These are phyloP conservation scores for Eustoma russellianum DNA, from an alignment of 257 asterid genomes.

Conservation along the genomic window DNA sequence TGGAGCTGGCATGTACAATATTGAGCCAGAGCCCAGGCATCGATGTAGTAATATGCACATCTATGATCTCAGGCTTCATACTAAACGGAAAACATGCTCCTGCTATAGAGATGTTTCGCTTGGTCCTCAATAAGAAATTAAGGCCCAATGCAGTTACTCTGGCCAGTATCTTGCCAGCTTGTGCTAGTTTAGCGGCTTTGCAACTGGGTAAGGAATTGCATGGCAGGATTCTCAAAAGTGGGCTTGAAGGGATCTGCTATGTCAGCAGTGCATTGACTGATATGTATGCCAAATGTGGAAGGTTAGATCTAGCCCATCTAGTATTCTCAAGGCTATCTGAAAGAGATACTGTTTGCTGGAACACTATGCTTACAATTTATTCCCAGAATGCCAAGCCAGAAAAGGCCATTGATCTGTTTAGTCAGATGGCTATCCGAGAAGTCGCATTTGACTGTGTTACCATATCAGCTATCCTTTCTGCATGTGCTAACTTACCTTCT, in stretches of 20 bases:
- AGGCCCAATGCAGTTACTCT: slow-evolving; percentile 78
- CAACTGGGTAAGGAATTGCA: slow-evolving; percentile 70
- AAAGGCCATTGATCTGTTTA: slow-evolving; percentile 52
- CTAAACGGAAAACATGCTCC: slow-evolving; percentile 63
- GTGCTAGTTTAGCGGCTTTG: slow-evolving; percentile 59
- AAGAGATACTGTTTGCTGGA: slow-evolving; percentile 76
- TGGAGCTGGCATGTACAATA: slow-evolving; percentile 44
- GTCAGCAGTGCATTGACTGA: slow-evolving; percentile 73
- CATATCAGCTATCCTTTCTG: slow-evolving; percentile 75
- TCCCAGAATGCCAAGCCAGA: slow-evolving; percentile 74
- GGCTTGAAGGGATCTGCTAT: slow-evolving; percentile 49
- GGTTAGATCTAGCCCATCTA: slow-evolving; percentile 45
- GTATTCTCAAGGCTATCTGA: slow-evolving; percentile 45
- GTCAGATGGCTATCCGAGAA: slow-evolving; percentile 50
- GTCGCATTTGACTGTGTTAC: slow-evolving; percentile 61
- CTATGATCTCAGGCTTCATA: slow-evolving; percentile 77
- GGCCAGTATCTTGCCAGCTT: slow-evolving; percentile 78
- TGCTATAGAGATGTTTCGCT: slow-evolving; percentile 49
- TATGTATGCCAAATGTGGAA: slow-evolving; percentile 89
- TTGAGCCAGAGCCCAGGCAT: slow-evolving; percentile 37
- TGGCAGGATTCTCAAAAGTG: slow-evolving; percentile 38
- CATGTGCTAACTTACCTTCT: slow-evolving; percentile 57
- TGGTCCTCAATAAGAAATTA: slow-evolving; percentile 43
- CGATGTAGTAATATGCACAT: slow-evolving; percentile 66
- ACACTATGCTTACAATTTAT: slow-evolving; percentile 59